Evolutionary conservation across 2,329 filamentous ascomycete species (phyloP), one percentile per base, ranked within the genome.

Genomic region (Exophiala dermatitidis): DNA sequence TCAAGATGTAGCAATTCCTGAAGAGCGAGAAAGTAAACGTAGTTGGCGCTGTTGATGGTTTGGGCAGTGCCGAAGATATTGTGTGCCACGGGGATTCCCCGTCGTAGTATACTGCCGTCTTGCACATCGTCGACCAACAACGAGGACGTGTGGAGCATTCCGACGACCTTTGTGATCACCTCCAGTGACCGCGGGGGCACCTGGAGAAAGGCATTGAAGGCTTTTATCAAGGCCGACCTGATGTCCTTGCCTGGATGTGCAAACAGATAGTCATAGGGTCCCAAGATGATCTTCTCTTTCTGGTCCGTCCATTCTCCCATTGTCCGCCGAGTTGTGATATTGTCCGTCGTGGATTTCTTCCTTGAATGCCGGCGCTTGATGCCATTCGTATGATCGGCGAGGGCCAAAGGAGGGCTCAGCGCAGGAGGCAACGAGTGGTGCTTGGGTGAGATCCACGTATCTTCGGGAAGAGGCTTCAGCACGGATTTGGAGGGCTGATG

Each of bases 391-490:
- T 47, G 43, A 29, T 61, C 54, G 47, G 42, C 41, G 41, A 54
- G 32, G 41, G 45, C 41, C 40, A 52, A 32, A 5, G 42, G 41
- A 5, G 46, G 49, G 34, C 26, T 51, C 41, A 47, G 40, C n/a
- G 46, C 28, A 2, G 57, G 50, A 7, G 53, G 55, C 41, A 53
- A 36, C 3, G 56, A 57, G 10, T 50, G 48, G 33, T 58, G 53
- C 60, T 55, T 63, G 60, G 77, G 72, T 55, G 71, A 70, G 48
- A 82, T 72, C 83, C 80, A 84, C 70, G 83, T 76, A 51, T 74
- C 75, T 65, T 87, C 84, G 26, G 80, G 70, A 28, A 86, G 75
- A 34, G 79, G 74, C 19, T 72, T 74, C 26, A 83, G 69, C 29
- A 77, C 71, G 34, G 73, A 66, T 52, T 62, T 65, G 12, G 61